These are phyloP conservation scores for Cladophialophora bantiana DNA, from an alignment of 2,329 filamentous ascomycete species.

Conservation along the genomic window DNA sequence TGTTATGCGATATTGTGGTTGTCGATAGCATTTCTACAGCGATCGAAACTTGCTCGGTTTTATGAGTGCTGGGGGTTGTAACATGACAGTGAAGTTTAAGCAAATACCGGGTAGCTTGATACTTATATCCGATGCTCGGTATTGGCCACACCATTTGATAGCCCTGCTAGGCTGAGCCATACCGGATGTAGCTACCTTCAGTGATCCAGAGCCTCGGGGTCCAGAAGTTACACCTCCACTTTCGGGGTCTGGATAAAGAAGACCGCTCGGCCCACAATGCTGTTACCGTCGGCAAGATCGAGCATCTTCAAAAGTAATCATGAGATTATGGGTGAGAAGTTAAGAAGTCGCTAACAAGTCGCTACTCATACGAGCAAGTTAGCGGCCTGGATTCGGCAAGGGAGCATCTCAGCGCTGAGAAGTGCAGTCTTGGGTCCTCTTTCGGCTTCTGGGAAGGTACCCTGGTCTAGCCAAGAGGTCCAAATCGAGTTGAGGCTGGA, in stretches of 20 bases:
- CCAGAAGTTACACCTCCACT: neutral
- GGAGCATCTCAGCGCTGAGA: neutral
- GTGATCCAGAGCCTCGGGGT: neutral
- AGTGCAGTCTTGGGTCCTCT: neutral
- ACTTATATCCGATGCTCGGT: neutral
- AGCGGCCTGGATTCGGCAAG: neutral
- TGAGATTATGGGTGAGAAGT: neutral
- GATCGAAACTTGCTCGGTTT: neutral
- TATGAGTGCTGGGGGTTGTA: neutral
- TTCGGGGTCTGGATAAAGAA: neutral
- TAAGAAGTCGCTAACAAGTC: neutral
- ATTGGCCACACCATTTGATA: neutral
- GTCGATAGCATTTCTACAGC: neutral
- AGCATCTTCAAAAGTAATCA: neutral
- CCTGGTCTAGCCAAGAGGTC: neutral
- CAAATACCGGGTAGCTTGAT: neutral
- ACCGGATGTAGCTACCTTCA: neutral
- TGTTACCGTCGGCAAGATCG: neutral
- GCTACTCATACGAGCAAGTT: neutral
- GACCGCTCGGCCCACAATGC: too few relatives aligned
- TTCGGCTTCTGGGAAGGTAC: neutral
- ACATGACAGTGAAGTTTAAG: neutral
- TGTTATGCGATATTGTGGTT: neutral
- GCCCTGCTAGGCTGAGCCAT: neutral
- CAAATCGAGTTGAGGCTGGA: neutral